Evolutionary conservation across 139 green algal genomes (phyloP), one percentile per base, ranked within the genome.

Genomic region (Astrephomene gubernaculifera): DNA sequence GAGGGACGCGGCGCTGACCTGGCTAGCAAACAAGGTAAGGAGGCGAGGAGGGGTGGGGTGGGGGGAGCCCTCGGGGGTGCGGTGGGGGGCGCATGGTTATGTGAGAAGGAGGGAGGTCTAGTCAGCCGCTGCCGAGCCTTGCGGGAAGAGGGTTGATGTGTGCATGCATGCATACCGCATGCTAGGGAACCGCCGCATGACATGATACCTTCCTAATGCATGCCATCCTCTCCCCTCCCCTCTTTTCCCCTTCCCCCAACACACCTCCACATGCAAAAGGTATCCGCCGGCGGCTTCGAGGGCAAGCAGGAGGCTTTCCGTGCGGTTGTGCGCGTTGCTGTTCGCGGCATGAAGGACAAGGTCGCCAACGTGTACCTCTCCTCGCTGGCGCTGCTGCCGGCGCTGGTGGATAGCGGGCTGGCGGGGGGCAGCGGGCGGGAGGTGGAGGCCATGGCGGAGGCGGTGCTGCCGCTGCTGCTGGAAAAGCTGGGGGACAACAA

Each of bases 401-500:
- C 84, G n/a, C 4, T 89, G 61, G 78, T 86, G 14, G 87, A 89
- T 38, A 61, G 25, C 2, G 69, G 71, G 54, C 70, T 68, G n/a
- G 43, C 44, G 25, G 31, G 35, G 36, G 70, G 31, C 36, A 57
- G 79, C 57, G 49, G 39, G 29, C 73, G 78, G 10, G 91, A 93
- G 29, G 71, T 90, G 41, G 78, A 89, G 71, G 35, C 60, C 68
- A 63, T 75, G 63, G 33, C 57, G 39, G 87, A 90, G 81, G 29
- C 92, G 33, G 87, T 94, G 52, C 79, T 97, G 69, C 92, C 95
- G 0, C 52, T 93, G 31, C 91, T 98, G 64, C 80, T 97, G 10
- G 95, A 98, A n/a, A 95, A 94, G 79, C 85, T 94, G 25, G 90
- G 90, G 4, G 94, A 96, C 82, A 89, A 87, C 68, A 96, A 97